Evolutionary conservation across 305 asterid species (phyloP).

Genomic region (Solanum hybrid): DNA sequence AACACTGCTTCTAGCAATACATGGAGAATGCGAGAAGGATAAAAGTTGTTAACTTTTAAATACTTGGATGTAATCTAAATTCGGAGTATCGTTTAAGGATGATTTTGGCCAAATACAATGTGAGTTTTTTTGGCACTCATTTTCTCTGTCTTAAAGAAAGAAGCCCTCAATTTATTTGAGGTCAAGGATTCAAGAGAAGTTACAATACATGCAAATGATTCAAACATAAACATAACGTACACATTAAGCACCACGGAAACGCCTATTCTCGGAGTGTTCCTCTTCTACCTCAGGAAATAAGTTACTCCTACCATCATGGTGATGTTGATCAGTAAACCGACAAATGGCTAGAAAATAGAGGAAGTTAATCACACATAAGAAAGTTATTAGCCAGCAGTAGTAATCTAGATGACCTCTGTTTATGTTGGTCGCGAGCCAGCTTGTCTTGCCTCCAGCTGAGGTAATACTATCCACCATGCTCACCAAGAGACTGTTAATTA

Average conservation of each 20-base stretch:
- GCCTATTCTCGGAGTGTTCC: background rate
- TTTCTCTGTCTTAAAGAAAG: background rate
- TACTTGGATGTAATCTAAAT: too few relatives aligned
- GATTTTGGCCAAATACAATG: too few relatives aligned
- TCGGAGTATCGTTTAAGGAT: too few relatives aligned
- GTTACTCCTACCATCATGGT: background rate
- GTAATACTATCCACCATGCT: background rate
- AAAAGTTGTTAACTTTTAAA: too few relatives aligned
- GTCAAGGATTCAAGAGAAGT: background rate
- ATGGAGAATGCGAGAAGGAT: too few relatives aligned
- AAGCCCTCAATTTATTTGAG: background rate
- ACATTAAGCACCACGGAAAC: background rate
- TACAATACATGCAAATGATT: background rate
- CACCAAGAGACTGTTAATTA: background rate
- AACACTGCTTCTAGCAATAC: too few relatives aligned
- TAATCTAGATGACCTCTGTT: constrained; percentile 3
- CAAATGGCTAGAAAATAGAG: background rate
- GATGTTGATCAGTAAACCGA: background rate
- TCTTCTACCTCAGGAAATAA: background rate
- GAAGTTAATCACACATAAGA: background rate
- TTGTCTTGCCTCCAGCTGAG: background rate
- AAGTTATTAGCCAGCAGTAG: background rate
- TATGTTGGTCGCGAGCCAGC: constrained; percentile 6
- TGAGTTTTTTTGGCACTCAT: background rate
- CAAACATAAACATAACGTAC: background rate